Conservation (phyloP, 257 asterid species). For the Coffea canephora region DNA sequence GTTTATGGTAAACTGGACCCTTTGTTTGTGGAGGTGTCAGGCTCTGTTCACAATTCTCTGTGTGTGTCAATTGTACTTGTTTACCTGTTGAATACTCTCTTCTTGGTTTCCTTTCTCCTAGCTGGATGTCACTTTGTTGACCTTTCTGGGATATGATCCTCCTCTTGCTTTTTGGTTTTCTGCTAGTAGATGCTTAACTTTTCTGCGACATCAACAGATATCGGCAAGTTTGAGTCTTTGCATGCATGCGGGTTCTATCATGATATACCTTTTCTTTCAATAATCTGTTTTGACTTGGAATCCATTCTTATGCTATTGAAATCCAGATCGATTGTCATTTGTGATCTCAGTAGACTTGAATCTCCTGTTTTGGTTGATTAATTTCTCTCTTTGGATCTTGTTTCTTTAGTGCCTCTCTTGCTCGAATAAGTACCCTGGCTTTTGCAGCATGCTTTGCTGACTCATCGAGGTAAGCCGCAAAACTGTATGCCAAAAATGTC, state of each 20-base stretch:
- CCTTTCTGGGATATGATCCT: background rate
- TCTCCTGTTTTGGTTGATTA: slow-evolving; percentile 10
- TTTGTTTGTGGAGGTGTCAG: background rate
- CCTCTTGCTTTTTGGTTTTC: background rate
- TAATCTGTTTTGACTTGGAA: background rate
- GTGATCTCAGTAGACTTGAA: slow-evolving; percentile 1
- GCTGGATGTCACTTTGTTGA: background rate
- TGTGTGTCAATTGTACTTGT: too few species aligned
- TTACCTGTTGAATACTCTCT: background rate
- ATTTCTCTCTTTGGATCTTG: slow-evolving; percentile 31
- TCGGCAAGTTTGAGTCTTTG: background rate
- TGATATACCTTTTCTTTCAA: background rate
- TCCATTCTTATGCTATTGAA: background rate
- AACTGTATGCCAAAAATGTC: slow-evolving; percentile 14
- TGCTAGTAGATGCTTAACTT: background rate
- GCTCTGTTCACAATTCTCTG: background rate
- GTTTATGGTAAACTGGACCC: background rate
- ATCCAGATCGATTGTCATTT: background rate
- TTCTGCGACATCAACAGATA: background rate
- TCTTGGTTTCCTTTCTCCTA: background rate
- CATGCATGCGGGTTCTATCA: background rate
- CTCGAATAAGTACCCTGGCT: slow-evolving; percentile 69
- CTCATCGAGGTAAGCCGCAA: slow-evolving; percentile 70
- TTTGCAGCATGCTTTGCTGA: slow-evolving; percentile 82
- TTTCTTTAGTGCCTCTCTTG: slow-evolving; percentile 74